A percentile compares a stretch with the other conserved stretches of the same genome.
These are phyloP conservation scores for Xylaria sp. DNA, from an alignment of 2,329 filamentous ascomycete genomes.

Conservation along the genomic window DNA sequence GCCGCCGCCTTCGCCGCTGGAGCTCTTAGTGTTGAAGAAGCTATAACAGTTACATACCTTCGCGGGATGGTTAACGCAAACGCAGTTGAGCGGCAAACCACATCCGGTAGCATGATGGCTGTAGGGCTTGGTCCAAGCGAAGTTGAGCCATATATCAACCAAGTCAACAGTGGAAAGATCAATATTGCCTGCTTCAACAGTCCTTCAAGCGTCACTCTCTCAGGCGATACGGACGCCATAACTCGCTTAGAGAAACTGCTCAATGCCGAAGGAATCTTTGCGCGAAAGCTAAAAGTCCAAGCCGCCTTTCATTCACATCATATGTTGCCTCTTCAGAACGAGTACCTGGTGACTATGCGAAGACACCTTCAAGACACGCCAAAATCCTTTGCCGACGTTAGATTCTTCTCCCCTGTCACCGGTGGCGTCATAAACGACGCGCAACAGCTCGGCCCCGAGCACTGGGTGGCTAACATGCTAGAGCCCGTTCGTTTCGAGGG, in stretches of 20 bases:
- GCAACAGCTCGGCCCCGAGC: constrained; percentile 3
- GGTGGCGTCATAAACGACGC: constrained; percentile 18
- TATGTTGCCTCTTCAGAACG: constrained; percentile 27
- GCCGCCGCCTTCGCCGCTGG: constrained; percentile 55
- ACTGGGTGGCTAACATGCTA: constrained; percentile 41
- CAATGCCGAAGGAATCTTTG: constrained; percentile 31
- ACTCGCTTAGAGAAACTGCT: constrained; percentile 17
- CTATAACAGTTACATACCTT: constrained; percentile 37
- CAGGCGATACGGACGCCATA: constrained; percentile 6
- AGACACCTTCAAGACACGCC: not conserved
- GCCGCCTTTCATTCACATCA: constrained; percentile 36
- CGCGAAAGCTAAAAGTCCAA: constrained; percentile 32
- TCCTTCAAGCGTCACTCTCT: too few species aligned
- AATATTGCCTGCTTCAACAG: constrained; percentile 35
- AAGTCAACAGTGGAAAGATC: constrained; percentile 10
- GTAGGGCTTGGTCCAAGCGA: constrained; percentile 30
- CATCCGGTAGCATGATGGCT: constrained; percentile 34
- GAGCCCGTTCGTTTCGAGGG: constrained; percentile 43
- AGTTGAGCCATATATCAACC: constrained; percentile 23
- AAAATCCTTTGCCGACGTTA: not conserved
- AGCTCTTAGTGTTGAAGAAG: constrained; percentile 35
- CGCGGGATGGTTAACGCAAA: constrained; percentile 33
- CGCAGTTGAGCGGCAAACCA: constrained; percentile 11
- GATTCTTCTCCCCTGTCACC: constrained; percentile 28
- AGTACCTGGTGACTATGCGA: constrained; percentile 18